Percentiles rank a stretch among this genome's conserved stretches.
Evolutionary conservation across 2,329 filamentous ascomycete species (phyloP).

Genomic region (Furcasterigmium furcatum): DNA sequence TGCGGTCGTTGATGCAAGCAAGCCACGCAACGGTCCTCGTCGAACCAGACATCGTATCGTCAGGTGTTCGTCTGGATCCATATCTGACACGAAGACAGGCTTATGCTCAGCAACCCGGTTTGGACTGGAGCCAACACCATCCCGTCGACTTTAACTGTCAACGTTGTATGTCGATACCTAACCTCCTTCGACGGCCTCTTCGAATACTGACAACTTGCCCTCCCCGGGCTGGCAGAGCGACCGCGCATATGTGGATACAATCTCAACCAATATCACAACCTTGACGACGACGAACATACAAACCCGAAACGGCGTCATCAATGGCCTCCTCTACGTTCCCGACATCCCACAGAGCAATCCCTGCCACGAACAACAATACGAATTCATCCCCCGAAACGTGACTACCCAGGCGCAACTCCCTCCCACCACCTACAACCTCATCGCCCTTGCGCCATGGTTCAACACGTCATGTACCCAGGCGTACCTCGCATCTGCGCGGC

Average conservation of each 20-base stretch:
- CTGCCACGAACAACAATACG: constrained; percentile 60
- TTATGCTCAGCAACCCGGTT: constrained; percentile 58
- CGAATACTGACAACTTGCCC: too few species aligned
- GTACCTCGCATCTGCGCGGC: constrained; percentile 62
- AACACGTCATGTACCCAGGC: constrained; percentile 67
- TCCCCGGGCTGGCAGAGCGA: too few species aligned
- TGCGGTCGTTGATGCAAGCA: not conserved
- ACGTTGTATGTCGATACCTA: constrained; percentile 29
- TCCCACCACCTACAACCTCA: constrained; percentile 64
- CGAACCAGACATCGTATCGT: not conserved
- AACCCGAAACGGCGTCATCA: constrained; percentile 57
- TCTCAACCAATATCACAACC: constrained; percentile 65
- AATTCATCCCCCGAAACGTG: constrained; percentile 71
- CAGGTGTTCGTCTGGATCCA: too few species aligned
- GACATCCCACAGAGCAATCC: constrained; percentile 54
- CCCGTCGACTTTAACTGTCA: constrained; percentile 51
- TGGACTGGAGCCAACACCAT: constrained; percentile 47
- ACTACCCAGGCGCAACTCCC: constrained; percentile 71
- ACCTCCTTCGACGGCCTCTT: too few species aligned
- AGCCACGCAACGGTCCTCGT: not conserved
- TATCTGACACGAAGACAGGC: constrained; percentile 28
- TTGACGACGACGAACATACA: constrained; percentile 67
- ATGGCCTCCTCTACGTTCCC: constrained; percentile 84
- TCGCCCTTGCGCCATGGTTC: constrained; percentile 87
- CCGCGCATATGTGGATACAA: constrained; percentile 22